Base-by-base conservation (phyloP, 2,329 filamentous ascomycete species). In the Venturia oleaginea region DNA sequence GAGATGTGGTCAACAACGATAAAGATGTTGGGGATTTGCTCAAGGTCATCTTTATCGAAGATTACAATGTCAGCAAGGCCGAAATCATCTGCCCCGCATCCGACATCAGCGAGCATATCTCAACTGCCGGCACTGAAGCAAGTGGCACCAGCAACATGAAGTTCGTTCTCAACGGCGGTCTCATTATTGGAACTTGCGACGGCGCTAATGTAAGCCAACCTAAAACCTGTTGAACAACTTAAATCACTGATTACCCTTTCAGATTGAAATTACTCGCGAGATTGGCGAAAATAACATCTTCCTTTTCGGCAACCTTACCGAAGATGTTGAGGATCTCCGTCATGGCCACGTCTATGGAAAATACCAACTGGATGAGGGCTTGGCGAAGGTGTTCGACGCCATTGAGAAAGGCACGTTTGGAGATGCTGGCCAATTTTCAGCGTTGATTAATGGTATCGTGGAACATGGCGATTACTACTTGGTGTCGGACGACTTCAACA, bases 51-150 rank as follows among this genome's bases (percentile, higher is more conserved):
- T 99, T 97, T 81, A 78, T 99, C 63, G 91, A 95, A 73, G 94
- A 99, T 78, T 99, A 99, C 84, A 99, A 99, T 69, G 94, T 99
- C 73, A 96, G 92, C 85, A 99, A 99, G 81, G 94, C 94, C 3
- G 94, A 99, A 79, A 92, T 97, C 72, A 97, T 99, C 72, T 85
- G 86, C 68, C 94, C 94, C 15, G 94, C 94, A 15, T 96, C 91
- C 24, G 94, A 99, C 71, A 88, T 99, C 72, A 96, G 92, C 77
- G 94, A 99, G 80, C 94, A 99, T 76, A 99, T 99, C 72, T 97
- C 94, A 2, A 99, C 94, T 30, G 94, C 94, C 43, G 94, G 94
- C 61, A 99, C 94, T 0, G 94, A 99, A 71, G 86, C 84, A 32
- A 85, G 82, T 68, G 93, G 93, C 67, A 96, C 92, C 15, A 96